Evolutionary conservation across 768 basidiomycete genomes (phyloP).

Genomic region (Boletus sp.): DNA sequence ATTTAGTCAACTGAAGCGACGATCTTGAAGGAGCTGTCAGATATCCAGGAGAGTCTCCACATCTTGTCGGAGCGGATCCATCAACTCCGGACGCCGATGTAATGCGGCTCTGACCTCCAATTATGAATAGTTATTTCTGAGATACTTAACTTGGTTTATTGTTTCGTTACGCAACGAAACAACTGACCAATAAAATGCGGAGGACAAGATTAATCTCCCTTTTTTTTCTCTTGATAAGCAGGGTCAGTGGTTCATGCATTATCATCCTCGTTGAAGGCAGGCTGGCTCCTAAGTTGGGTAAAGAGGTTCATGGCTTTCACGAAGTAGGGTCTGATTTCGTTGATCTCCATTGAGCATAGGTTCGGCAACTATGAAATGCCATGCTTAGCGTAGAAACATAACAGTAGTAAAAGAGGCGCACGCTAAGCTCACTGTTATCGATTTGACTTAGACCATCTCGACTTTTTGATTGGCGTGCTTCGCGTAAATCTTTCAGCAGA

Average conservation of each 20-base stretch:
- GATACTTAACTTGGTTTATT: not conserved
- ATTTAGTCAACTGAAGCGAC: conserved; percentile 67
- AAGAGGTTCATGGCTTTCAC: conserved; percentile 76
- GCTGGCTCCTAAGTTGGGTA: conserved; percentile 48
- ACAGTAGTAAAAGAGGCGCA: conserved; percentile 36
- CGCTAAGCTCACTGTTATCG: conserved; percentile 79
- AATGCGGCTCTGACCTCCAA: not conserved
- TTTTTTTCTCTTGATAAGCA: not conserved
- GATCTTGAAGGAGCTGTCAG: conserved; percentile 61
- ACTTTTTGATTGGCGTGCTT: conserved; percentile 93
- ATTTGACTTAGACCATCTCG: conserved; percentile 78
- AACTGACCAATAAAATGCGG: not conserved
- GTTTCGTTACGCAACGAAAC: not conserved
- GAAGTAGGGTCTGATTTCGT: conserved; percentile 90
- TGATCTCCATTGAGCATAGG: conserved; percentile 88
- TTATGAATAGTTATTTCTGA: not conserved
- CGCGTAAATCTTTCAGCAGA: conserved; percentile 90
- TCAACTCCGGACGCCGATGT: conserved; percentile 21
- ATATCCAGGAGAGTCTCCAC: conserved; percentile 46
- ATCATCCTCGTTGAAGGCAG: not conserved
- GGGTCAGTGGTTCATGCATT: conserved; percentile 1
- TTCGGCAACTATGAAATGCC: conserved; percentile 63
- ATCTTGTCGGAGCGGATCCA: conserved; percentile 38
- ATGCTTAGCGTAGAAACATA: not conserved
- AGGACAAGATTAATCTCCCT: not conserved